Percentiles rank a stretch among this genome's conserved stretches.
These are phyloP conservation scores for Trichoderma sp. DNA, from an alignment of 2,329 filamentous ascomycete species.

Conservation along the genomic window DNA sequence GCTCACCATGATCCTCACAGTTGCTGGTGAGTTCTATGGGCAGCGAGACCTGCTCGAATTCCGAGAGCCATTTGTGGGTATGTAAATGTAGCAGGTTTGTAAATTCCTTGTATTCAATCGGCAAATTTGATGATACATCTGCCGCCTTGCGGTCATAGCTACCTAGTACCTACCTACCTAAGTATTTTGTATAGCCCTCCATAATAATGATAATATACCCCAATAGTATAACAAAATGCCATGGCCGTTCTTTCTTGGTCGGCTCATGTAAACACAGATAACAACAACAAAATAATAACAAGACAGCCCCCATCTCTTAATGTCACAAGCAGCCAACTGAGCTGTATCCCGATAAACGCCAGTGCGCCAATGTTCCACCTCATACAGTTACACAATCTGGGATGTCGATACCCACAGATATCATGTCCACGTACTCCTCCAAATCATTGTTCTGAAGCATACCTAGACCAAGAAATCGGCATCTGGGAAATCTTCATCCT, in stretches of 20 bases:
- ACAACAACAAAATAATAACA: background rate
- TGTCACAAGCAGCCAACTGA: background rate
- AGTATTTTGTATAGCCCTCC: background rate
- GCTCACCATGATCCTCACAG: slow-evolving; percentile 86
- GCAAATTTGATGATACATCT: background rate
- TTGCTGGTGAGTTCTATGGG: slow-evolving; percentile 85
- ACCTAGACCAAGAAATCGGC: slow-evolving; percentile 61
- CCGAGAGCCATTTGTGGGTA: slow-evolving; percentile 57
- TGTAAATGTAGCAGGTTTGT: slow-evolving; percentile 31
- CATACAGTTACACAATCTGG: background rate
- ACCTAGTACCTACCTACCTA: background rate
- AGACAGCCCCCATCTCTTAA: background rate
- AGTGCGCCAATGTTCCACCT: background rate
- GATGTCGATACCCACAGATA: background rate
- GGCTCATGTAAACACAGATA: background rate
- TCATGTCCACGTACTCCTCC: slow-evolving; percentile 38
- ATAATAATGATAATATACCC: background rate
- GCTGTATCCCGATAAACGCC: background rate
- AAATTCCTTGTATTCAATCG: background rate
- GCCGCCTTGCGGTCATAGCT: background rate
- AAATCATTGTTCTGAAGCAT: slow-evolving; percentile 33
- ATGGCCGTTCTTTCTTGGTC: background rate
- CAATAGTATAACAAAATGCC: background rate
- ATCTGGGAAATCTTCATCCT: slow-evolving; percentile 61
- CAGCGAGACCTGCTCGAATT: slow-evolving; percentile 81